Evolutionary conservation across 805 yeast genomes (phyloP).

Genomic region (Allodekkera sacchari): DNA sequence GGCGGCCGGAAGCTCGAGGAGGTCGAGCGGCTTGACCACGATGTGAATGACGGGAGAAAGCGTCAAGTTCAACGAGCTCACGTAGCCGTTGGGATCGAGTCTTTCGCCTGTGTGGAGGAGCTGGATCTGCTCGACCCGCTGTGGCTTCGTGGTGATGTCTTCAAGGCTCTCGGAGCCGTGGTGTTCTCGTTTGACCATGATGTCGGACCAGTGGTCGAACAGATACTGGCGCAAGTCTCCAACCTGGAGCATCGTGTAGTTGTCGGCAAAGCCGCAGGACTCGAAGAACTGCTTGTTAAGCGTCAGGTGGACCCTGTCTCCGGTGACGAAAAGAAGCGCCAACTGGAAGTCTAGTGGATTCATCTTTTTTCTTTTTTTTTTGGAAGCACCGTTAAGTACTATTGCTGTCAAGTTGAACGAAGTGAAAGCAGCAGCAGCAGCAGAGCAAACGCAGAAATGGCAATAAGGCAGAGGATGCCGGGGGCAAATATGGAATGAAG

Average conservation of each 20-base stretch:
- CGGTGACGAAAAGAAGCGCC: conserved; percentile 17
- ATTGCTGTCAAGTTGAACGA: too few species aligned
- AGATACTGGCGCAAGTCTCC: conserved; percentile 22
- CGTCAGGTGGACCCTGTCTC: conserved; percentile 13
- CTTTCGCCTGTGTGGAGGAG: conserved; percentile 23
- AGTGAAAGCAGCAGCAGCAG: too few species aligned
- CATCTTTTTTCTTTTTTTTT: too few species aligned
- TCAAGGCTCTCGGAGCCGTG: conserved; percentile 8
- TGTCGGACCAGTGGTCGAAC: conserved; percentile 16
- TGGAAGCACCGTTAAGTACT: too few species aligned
- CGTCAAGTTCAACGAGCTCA: conserved; percentile 15
- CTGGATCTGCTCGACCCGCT: conserved; percentile 21
- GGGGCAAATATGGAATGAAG: too few species aligned
- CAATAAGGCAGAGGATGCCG: too few species aligned
- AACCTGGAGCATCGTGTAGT: conserved; percentile 11
- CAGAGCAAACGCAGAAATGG: too few species aligned
- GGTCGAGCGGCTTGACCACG: conserved; percentile 21
- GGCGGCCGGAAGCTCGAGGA: conserved; percentile 5
- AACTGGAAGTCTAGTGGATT: too few species aligned
- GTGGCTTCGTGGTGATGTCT: conserved; percentile 8
- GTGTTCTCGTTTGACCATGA: conserved; percentile 5
- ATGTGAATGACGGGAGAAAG: conserved; percentile 22
- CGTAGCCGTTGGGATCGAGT: conserved; percentile 17
- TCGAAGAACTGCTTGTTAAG: conserved; percentile 9
- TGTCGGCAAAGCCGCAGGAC: conserved; percentile 7